Conservation (phyloP, 352 stramenopile species). For the Phytophthora europaea region DNA sequence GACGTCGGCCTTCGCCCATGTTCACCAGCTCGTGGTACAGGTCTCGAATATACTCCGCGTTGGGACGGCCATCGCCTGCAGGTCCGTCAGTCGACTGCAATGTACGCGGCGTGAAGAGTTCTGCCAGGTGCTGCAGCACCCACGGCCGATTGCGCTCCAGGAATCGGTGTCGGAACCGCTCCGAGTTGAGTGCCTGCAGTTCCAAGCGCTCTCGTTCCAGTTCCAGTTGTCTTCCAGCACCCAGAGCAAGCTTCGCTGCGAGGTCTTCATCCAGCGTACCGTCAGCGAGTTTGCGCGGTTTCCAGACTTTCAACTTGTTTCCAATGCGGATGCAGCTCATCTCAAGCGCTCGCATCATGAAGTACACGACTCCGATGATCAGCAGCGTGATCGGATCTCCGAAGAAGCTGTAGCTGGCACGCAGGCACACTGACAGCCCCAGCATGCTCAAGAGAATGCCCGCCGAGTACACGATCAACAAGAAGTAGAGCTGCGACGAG, state of each 20-base stretch:
- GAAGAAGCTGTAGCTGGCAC: slow-evolving; percentile 95
- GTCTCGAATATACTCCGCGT: slow-evolving; percentile 96
- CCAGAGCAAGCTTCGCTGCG: slow-evolving; percentile 94
- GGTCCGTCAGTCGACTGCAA: slow-evolving; percentile 65
- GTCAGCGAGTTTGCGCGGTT: slow-evolving; percentile 88
- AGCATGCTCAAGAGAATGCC: slow-evolving; percentile 95
- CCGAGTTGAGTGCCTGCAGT: slow-evolving; percentile 97
- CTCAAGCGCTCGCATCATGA: slow-evolving; percentile 78
- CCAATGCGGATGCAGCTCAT: slow-evolving; percentile 70
- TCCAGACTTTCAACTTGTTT: slow-evolving; percentile 92
- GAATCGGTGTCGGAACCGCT: slow-evolving; percentile 97
- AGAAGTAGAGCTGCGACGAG: slow-evolving; percentile 95
- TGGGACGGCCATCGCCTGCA: slow-evolving; percentile 61
- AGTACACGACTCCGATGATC: slow-evolving; percentile 88
- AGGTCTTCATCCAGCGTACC: slow-evolving; percentile 97
- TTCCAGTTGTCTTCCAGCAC: slow-evolving; percentile 94
- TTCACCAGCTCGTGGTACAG: slow-evolving; percentile 97
- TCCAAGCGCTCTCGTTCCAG: slow-evolving; percentile 97
- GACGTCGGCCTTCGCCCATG: slow-evolving; percentile 91
- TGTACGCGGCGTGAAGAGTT: slow-evolving; percentile 96
- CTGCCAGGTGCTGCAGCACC: slow-evolving; percentile 97
- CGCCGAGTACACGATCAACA: slow-evolving; percentile 84
- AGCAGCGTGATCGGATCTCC: slow-evolving; percentile 93
- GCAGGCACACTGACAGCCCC: slow-evolving; percentile 94
- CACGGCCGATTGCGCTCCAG: slow-evolving; percentile 97